These are phyloP conservation scores for Colletotrichum abscissum DNA, from an alignment of 2,329 filamentous ascomycete species.

Conservation along the genomic window DNA sequence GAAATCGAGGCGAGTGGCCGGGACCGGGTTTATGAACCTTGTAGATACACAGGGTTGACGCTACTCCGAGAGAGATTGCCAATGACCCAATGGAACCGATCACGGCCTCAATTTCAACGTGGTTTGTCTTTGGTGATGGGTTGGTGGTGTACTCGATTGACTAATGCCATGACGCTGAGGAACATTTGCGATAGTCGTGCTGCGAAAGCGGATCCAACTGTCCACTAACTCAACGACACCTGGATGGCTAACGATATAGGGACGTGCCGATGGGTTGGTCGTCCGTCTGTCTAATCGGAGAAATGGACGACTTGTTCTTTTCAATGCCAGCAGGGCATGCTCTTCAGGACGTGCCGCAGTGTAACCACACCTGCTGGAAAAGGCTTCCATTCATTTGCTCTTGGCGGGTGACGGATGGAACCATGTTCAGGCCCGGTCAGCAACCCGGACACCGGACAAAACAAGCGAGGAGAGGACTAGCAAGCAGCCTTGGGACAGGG, in stretches of 20 bases:
- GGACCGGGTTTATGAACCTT: conserved; percentile 5
- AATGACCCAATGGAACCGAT: not conserved
- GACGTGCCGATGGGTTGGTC: conserved; percentile 13
- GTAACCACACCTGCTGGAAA: not conserved
- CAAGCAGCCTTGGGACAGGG: not conserved
- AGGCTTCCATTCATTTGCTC: conserved; percentile 7
- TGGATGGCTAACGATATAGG: conserved; percentile 17
- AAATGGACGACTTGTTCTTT: conserved; percentile 9
- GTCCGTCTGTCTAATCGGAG: conserved; percentile 10
- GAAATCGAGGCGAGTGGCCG: conserved; percentile 14
- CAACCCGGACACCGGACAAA: not conserved
- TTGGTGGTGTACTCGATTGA: not conserved
- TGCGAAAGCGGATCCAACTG: conserved; percentile 7
- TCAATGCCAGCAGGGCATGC: conserved; percentile 6
- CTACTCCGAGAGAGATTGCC: conserved; percentile 9
- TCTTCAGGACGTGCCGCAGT: conserved; percentile 11
- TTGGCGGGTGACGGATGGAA: conserved; percentile 16
- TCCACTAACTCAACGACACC: not conserved
- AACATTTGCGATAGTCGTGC: conserved; percentile 13
- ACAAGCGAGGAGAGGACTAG: not conserved
- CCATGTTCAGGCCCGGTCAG: not conserved
- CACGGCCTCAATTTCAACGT: conserved; percentile 4
- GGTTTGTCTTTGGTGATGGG: not conserved
- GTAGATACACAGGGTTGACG: conserved; percentile 1
- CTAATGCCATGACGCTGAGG: conserved; percentile 2